A percentile compares a stretch with the other conserved stretches of the same genome.
Conservation (phyloP, 2,329 filamentous ascomycete species). For the Orbilia javanica region DNA sequence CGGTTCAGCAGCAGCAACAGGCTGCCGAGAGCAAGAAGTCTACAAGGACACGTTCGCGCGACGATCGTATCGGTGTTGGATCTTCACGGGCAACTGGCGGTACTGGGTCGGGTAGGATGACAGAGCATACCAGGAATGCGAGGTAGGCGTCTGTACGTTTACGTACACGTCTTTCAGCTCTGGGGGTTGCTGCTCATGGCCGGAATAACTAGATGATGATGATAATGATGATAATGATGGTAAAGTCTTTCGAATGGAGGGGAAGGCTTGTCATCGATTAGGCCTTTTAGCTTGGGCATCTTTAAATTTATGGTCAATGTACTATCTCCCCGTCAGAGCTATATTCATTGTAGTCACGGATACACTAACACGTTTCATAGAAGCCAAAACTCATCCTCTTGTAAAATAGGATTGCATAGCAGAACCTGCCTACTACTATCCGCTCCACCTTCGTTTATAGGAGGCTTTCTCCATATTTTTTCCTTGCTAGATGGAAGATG, state of each 20-base stretch:
- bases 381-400: neutral
- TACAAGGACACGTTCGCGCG: slow-evolving; percentile 63
- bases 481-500: neutral
- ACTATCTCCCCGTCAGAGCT: neutral
- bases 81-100: slow-evolving; percentile 58
- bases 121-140: slow-evolving; percentile 55
- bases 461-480: neutral
- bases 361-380: neutral
- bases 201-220: neutral
- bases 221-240: neutral
- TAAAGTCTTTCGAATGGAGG: neutral
- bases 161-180: neutral
- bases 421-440: neutral
- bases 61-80: slow-evolving; percentile 64
- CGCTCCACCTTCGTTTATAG: neutral
- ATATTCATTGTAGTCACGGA: neutral
- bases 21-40: slow-evolving; percentile 56
- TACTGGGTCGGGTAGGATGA: slow-evolving; percentile 50
- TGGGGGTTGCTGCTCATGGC: neutral
- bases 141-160: slow-evolving; percentile 39
- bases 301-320: neutral
- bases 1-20: slow-evolving; percentile 23
- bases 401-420: neutral
- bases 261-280: neutral
- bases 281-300: neutral